Percentiles rank a stretch among this genome's conserved stretches.
Conservation (phyloP, 371 early-diverging fungal genomes). For the Actinomucor elegans region DNA sequence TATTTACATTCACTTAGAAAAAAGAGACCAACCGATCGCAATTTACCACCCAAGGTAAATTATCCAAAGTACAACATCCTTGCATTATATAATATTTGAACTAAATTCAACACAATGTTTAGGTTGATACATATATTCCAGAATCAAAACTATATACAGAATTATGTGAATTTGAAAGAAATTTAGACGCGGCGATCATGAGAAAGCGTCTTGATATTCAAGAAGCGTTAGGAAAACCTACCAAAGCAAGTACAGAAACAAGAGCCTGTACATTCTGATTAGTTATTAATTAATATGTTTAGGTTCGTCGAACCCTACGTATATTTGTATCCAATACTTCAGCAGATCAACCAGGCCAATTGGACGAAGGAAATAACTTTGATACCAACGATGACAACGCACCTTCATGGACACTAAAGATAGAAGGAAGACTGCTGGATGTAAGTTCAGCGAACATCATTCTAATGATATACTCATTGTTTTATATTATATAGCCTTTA, state of each 20-base stretch:
- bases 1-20: slow-evolving; percentile 30
- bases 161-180: slow-evolving; percentile 83
- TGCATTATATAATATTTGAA: neutral
- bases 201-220: slow-evolving; percentile 87
- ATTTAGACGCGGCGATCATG: slow-evolving; percentile 84
- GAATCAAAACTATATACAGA: slow-evolving; percentile 88
- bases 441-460: too few species aligned
- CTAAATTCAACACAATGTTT: neutral
- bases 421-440: slow-evolving; percentile 90
- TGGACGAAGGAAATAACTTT: slow-evolving; percentile 46
- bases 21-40: slow-evolving; percentile 62
- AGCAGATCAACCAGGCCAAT: slow-evolving; percentile 64
- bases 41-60: slow-evolving; percentile 54
- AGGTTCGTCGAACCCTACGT: slow-evolving; percentile 81
- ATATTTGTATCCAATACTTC: slow-evolving; percentile 90
- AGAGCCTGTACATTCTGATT: too few species aligned
- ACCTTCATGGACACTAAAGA: slow-evolving; percentile 91
- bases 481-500: slow-evolving; percentile 34
- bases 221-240: slow-evolving; percentile 76
- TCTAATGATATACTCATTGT: neutral
- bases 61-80: neutral
- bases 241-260: too few species aligned
- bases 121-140: slow-evolving; percentile 88
- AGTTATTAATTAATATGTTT: too few species aligned
- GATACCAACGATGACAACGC: slow-evolving; percentile 54